These are phyloP conservation scores for Oryza nivara DNA, from an alignment of 176 grass and related monocot genomes.

Conservation along the genomic window DNA sequence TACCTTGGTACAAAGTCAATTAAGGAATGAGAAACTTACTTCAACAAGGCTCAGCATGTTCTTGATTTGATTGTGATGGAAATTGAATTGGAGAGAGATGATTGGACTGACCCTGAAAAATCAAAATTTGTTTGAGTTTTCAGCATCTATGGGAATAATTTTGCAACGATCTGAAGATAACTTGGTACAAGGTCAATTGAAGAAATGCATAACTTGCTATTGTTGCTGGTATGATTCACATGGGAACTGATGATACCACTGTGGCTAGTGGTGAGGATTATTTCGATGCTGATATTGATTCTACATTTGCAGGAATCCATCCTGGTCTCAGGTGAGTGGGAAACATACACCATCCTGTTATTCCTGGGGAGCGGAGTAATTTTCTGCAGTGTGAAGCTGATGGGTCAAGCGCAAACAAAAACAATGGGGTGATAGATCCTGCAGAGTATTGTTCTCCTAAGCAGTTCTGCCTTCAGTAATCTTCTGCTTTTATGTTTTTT, in stretches of 20 bases:
- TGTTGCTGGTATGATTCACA: not conserved
- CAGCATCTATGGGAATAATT: constrained; percentile 55
- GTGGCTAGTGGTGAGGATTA: constrained; percentile 38
- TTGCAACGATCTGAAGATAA: constrained; percentile 43
- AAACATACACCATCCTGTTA: not conserved
- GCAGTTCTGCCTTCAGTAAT: not conserved
- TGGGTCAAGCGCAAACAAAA: not conserved
- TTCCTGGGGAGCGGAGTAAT: not conserved
- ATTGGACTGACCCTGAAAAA: constrained; percentile 60
- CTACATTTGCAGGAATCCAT: constrained; percentile 54
- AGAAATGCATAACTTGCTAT: not conserved
- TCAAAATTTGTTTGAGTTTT: constrained; percentile 51
- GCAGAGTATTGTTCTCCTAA: not conserved
- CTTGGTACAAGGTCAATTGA: constrained; percentile 46
- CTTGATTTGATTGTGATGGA: constrained; percentile 29
- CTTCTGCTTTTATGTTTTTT: not conserved
- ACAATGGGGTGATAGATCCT: not conserved
- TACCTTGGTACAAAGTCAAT: constrained; percentile 52
- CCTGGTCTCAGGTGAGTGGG: constrained; percentile 45
- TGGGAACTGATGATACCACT: constrained; percentile 7
- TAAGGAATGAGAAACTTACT: constrained; percentile 62
- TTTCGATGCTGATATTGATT: constrained; percentile 51
- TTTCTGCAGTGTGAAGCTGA: not conserved
- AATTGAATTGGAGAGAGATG: constrained; percentile 40
- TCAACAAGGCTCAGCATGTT: constrained; percentile 52